Conservation (phyloP, 2,329 filamentous ascomycete species). For the Alternaria postmessia region DNA sequence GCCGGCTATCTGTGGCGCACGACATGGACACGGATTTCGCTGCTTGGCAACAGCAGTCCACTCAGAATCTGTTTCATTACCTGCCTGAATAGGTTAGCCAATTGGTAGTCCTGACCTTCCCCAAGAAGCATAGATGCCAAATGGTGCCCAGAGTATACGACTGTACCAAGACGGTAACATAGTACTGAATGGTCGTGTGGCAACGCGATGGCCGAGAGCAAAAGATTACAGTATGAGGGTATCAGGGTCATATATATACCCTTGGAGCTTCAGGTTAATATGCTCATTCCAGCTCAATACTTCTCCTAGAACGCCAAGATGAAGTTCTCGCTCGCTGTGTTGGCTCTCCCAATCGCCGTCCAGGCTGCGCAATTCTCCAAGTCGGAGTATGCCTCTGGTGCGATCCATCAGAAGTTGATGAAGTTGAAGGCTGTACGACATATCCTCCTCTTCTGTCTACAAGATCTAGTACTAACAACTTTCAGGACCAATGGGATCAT, state of each 20-base stretch:
- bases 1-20: conserved; percentile 2
- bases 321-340: conserved; percentile 34
- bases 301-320: conserved; percentile 29
- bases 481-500: conserved; percentile 33
- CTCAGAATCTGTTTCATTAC: conserved; percentile 2
- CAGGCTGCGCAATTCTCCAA: conserved; percentile 34
- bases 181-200: conserved; percentile 4
- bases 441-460: background rate
- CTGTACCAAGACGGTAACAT: conserved; percentile 19
- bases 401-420: conserved; percentile 36
- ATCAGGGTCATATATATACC: conserved; percentile 28
- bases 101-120: conserved; percentile 17
- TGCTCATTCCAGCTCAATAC: conserved; percentile 37
- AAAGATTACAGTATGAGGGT: background rate
- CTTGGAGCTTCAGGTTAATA: conserved; percentile 12
- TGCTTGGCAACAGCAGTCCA: conserved; percentile 7
- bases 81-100: conserved; percentile 18
- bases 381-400: conserved; percentile 34
- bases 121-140: conserved; percentile 22
- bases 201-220: conserved; percentile 1
- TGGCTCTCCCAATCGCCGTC: conserved; percentile 31
- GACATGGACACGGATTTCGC: background rate
- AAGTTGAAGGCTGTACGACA: conserved; percentile 34
- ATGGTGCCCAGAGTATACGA: conserved; percentile 14
- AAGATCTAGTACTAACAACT: background rate